Base-by-base conservation (phyloP, 2,329 filamentous ascomycete species). In the Colletotrichum sansevieriae region DNA sequence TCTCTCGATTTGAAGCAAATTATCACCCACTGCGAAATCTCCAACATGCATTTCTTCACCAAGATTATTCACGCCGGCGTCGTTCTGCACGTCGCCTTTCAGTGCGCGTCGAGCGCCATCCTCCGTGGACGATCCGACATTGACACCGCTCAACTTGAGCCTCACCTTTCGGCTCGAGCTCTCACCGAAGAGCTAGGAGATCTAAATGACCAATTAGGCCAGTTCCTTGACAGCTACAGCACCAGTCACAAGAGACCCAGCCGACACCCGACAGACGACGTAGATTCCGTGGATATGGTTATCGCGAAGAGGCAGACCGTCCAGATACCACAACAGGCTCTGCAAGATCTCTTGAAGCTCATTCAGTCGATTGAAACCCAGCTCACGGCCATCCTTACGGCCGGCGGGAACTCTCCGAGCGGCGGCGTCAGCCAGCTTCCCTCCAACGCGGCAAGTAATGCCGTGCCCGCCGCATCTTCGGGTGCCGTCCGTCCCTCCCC, bases 71-170 rank as follows among this genome's bases (percentile, higher is more conserved):
- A 59, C 37, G 43, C 43, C 33, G 56, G 43, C 39, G 56, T 69
- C 64, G 35, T 59, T 5, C 44, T 72, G 25, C 63, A 67, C 29
- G 58, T 64, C 49, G 65, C 51, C 62, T 65, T 71, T 7, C 65
- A 64, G 44, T 65, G 57, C 68, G 66, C 65, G 49, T 63, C 62
- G 22, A 65, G 63, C 29, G 70, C 70, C 13, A 67, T 71, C 51
- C 65, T 71, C 11, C 70, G 68, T n/a, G 58, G 67, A 57, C 63
- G 63, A 6, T 44, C 56, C 22, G 52, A 54, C 37, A 20, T 46
- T 15, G 66, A 69, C 18, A n/a, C 55, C 12, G 20, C 8, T 12
- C 63, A 69, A 20, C 47, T 65, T 37, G 41, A 59, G 15, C 33
- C 47, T 22, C 29, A 67, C 12, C 22, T 57, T 13, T 47, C 60